Base-by-base conservation (phyloP, 441 rosid species). In the Populus hybrid region DNA sequence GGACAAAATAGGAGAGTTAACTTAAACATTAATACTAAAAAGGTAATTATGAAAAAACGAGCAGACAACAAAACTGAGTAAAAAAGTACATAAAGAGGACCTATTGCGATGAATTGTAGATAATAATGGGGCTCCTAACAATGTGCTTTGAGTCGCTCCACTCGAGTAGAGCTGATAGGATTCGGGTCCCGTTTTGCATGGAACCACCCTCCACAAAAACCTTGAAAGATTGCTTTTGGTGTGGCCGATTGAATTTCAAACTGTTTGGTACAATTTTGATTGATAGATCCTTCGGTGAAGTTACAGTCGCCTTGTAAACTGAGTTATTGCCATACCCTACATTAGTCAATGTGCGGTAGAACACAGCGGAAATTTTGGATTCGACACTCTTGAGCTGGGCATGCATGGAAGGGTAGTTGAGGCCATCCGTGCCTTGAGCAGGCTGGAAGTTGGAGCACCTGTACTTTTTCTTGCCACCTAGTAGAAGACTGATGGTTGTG, bases 401-500 rank as follows among this genome's bases (percentile, higher is more conserved):
- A 23, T 87, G 84, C 81, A 93, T 89, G n/a, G 97, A 89, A 38
- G 94, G 96, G 32, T 90, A 89, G 83, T 90, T 91, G 61, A 89
- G 85, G 83, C 90, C 82, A 67, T 80, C 81, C 12, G 57, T 66
- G 11, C 85, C 83, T 77, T 78, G 10, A 3, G 89, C 83, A 69
- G 93, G 88, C 67, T 67, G 36, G 64, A 82, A 76, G 34, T 82
- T 28, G 7, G 70, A 70, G 84, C 99, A 95, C 40, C 67, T 79
- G 81, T 81, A 83, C 28, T 86, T 88, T 23, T 74, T 81, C 85
- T 83, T 90, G 61, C 78, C 83, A 4, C 84, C 83, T 18, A 79
- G 32, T 77, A 91, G 83, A 5, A 26, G 42, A 46, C 77, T 16
- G 36, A 91, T 75, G 57, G 70, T 35, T 8, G 86, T 85, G 28